Evolutionary conservation across 2,329 filamentous ascomycete species (phyloP).

Genomic region (Colletotrichum aenigma): DNA sequence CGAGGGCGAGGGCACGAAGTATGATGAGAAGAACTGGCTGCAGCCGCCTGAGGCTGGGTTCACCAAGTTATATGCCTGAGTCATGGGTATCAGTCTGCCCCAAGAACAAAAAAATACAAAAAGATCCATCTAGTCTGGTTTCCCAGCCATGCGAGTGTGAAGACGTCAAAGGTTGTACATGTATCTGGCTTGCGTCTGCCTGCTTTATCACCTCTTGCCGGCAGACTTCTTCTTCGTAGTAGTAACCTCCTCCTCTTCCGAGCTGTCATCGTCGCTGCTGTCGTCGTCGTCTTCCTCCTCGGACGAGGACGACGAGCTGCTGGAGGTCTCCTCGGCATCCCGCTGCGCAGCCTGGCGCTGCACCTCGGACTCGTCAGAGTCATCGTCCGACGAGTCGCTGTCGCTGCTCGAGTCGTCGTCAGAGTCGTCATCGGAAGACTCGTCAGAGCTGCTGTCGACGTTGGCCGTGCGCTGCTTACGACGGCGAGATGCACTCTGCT

Average conservation of each 20-base stretch:
- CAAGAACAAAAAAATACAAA: not conserved
- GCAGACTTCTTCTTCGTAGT: not conserved
- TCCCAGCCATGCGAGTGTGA: not conserved
- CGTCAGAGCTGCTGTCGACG: constrained; percentile 43
- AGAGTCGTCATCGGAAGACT: constrained; percentile 28
- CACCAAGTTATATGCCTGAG: constrained; percentile 62
- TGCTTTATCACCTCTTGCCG: not conserved
- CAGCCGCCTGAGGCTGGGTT: constrained; percentile 85
- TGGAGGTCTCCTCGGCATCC: constrained; percentile 39
- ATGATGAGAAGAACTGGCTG: constrained; percentile 92
- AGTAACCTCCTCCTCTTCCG: constrained; percentile 25
- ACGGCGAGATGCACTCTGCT: constrained; percentile 49
- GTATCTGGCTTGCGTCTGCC: not conserved
- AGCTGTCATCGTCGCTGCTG: constrained; percentile 28
- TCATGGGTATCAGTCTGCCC: constrained; percentile 13
- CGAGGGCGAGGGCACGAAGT: constrained; percentile 74
- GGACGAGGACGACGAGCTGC: constrained; percentile 43
- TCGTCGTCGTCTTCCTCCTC: constrained; percentile 31
- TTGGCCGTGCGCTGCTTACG: constrained; percentile 56
- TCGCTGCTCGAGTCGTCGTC: constrained; percentile 24
- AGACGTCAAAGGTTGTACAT: not conserved
- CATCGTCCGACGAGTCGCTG: constrained; percentile 35
- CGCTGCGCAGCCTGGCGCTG: constrained; percentile 34
- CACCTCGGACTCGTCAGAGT: constrained; percentile 37
- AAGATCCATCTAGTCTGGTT: not conserved